Conservation (phyloP, 2,329 filamentous ascomycete species). For the Orbilia blumenaviensis region DNA sequence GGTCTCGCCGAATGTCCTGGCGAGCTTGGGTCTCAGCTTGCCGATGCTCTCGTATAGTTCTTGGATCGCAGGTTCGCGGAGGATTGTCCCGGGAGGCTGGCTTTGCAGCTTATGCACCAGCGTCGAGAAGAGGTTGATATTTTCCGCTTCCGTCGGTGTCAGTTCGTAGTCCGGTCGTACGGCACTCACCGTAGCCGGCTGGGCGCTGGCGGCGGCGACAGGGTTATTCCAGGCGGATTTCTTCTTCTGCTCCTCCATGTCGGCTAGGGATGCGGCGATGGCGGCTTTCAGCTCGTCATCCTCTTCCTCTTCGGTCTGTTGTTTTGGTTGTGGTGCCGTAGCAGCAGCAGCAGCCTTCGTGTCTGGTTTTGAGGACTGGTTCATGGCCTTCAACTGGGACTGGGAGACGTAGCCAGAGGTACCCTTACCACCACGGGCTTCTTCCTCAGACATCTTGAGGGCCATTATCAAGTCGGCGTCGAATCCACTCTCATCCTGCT, state of each 20-base stretch:
- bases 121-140: slow-evolving; percentile 95
- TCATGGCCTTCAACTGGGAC: slow-evolving; percentile 63
- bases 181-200: slow-evolving; percentile 59
- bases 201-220: slow-evolving; percentile 64
- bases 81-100: slow-evolving; percentile 91
- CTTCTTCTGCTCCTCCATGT: slow-evolving; percentile 99
- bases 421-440: slow-evolving; percentile 76
- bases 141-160: slow-evolving; percentile 91
- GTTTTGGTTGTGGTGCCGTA: background rate
- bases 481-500: slow-evolving; percentile 76
- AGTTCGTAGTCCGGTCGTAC: slow-evolving; percentile 78
- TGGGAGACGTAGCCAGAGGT: slow-evolving; percentile 77
- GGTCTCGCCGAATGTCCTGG: slow-evolving; percentile 94
- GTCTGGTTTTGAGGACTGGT: slow-evolving; percentile 57
- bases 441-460: slow-evolving; percentile 95
- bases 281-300: slow-evolving; percentile 93
- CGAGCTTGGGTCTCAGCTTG: slow-evolving; percentile 88
- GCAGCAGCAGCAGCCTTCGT: slow-evolving; percentile 60
- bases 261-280: slow-evolving; percentile 90
- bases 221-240: slow-evolving; percentile 75
- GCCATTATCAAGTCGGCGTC: slow-evolving; percentile 95
- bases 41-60: slow-evolving; percentile 98
- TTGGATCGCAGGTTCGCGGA: slow-evolving; percentile 97
- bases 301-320: slow-evolving; percentile 74
- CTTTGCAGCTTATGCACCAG: slow-evolving; percentile 93